Conservation (phyloP, 805 yeast genomes). For the Helenozyma rhizophorensis region DNA sequence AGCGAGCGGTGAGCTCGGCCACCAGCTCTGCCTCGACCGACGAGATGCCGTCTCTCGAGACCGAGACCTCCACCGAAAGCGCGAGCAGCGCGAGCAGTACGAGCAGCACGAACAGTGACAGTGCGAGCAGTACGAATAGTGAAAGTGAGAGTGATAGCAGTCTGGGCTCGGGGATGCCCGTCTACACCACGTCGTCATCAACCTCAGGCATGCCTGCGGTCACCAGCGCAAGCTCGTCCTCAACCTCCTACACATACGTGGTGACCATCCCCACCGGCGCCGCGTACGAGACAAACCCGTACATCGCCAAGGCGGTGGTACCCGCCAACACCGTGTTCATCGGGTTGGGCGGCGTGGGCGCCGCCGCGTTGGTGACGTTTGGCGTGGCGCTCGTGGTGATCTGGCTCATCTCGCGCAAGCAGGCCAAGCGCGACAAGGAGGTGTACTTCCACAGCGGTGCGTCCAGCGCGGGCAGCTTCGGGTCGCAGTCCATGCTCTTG, state of each 20-base stretch:
- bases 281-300: constrained; percentile 11
- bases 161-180: too few species aligned
- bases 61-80: too few species aligned
- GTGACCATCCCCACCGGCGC: constrained; percentile 8
- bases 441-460: constrained; percentile 20
- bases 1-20: background rate
- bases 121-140: background rate
- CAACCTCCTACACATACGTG: constrained; percentile 8
- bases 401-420: constrained; percentile 10
- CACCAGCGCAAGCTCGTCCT: constrained; percentile 1
- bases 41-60: too few species aligned
- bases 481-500: constrained; percentile 8
- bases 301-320: constrained; percentile 17
- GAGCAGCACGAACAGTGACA: background rate
- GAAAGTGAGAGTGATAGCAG: background rate
- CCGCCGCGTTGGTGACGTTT: constrained; percentile 16
- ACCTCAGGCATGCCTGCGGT: constrained; percentile 18
- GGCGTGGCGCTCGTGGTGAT: constrained; percentile 18
- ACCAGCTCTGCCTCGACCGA: background rate
- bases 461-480: constrained; percentile 3
- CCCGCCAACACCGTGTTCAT: constrained; percentile 41
- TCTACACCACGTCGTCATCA: constrained; percentile 1
- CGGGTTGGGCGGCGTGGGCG: constrained; percentile 34
- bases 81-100: background rate
- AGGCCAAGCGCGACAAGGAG: constrained; percentile 31